A percentile compares a stretch with the other conserved stretches of the same genome.
phyloP scores from a whole-genome alignment of 164 flowering plant genomes.

The Malania oleifera region DNA sequence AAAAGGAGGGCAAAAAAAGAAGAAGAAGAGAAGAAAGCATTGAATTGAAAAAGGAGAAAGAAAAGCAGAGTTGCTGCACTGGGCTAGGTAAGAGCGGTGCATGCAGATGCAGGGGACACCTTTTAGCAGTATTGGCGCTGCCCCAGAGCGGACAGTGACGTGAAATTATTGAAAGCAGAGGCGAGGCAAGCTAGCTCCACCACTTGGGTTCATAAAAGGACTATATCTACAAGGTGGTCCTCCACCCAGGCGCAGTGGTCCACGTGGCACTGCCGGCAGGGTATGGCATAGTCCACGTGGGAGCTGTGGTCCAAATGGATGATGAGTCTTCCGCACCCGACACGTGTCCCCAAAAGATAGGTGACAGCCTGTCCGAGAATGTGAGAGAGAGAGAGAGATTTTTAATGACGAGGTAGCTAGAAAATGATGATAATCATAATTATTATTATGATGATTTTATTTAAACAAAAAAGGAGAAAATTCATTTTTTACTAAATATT shows the following conservation, averaged over 20 bases:
- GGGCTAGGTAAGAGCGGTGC: too few species aligned
- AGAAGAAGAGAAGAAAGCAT: not conserved
- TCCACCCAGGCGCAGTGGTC: conserved; percentile 10
- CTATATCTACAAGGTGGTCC: conserved; percentile 29
- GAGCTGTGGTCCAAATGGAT: conserved; percentile 39
- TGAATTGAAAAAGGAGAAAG: not conserved
- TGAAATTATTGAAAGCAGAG: conserved; percentile 34
- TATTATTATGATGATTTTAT: too few species aligned
- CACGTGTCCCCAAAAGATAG: conserved; percentile 15
- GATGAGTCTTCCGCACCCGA: not conserved
- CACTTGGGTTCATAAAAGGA: conserved; percentile 1
- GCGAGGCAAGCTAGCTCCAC: too few species aligned
- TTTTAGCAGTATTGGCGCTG: conserved; percentile 6
- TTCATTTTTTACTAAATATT: too few species aligned
- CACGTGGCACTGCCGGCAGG: conserved; percentile 37
- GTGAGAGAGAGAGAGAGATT: not conserved
- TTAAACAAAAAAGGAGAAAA: too few species aligned
- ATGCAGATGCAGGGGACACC: too few species aligned
- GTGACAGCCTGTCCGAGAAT: conserved; percentile 36
- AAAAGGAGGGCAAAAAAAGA: not conserved
- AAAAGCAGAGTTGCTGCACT: too few species aligned
- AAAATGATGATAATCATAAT: too few species aligned
- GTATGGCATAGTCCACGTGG: conserved; percentile 46
- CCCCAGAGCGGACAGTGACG: conserved; percentile 33
- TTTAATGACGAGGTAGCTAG: too few species aligned